Conservation (phyloP, 768 basidiomycete genomes). For the Boletus barrowsii region DNA sequence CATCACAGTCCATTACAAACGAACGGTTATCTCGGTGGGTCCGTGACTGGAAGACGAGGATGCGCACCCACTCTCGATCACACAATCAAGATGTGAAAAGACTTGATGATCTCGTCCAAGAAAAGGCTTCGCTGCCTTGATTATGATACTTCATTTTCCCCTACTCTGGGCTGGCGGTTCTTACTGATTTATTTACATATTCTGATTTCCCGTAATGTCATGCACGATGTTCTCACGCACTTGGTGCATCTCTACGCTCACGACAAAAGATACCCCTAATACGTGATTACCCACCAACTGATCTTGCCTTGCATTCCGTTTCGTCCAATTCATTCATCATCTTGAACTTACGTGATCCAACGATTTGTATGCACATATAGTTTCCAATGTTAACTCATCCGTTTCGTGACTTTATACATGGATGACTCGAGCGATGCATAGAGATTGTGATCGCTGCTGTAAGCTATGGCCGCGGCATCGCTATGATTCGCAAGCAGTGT, state of each 20-base stretch:
- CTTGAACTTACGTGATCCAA: slow-evolving; percentile 25
- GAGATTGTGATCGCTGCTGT: slow-evolving; percentile 10
- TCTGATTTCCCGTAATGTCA: slow-evolving; percentile 21
- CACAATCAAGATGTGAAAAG: slow-evolving; percentile 45
- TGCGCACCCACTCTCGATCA: slow-evolving; percentile 52
- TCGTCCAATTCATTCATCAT: slow-evolving; percentile 4
- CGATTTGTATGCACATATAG: slow-evolving; percentile 29
- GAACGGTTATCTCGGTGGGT: slow-evolving; percentile 53
- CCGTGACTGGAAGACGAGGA: slow-evolving; percentile 63
- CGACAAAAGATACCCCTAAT: slow-evolving; percentile 34
- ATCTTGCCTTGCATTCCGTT: slow-evolving; percentile 14
- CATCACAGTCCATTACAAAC: slow-evolving; percentile 20
- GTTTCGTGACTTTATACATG: slow-evolving; percentile 2
- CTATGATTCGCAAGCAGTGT: slow-evolving; percentile 15
- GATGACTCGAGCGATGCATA: slow-evolving; percentile 16
- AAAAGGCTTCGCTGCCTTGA: slow-evolving; percentile 43
- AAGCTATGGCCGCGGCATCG: slow-evolving; percentile 12
- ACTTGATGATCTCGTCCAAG: slow-evolving; percentile 51
- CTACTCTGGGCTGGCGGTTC: slow-evolving; percentile 8
- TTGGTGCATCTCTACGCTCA: slow-evolving; percentile 16
- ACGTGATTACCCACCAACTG: slow-evolving; percentile 28
- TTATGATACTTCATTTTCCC: slow-evolving; percentile 11
- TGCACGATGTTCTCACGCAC: slow-evolving; percentile 20
- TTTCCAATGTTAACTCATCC: slow-evolving; percentile 10
- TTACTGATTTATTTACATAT: slow-evolving; percentile 23